phyloP scores from a whole-genome alignment of 129 eudicot species.

The Deinandra increscens region DNA sequence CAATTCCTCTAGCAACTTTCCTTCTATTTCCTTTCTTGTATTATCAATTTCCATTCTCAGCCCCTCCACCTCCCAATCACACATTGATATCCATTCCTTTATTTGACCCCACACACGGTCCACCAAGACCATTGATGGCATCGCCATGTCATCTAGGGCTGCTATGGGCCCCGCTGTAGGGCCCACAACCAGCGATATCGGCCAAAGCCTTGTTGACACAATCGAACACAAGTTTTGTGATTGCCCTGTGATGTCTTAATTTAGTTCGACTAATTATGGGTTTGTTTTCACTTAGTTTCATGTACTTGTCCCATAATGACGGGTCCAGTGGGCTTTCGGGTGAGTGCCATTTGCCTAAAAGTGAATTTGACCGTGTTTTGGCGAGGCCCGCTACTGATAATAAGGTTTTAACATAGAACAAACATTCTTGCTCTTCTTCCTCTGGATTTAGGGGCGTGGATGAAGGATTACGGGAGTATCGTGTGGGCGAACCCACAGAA shows the following conservation, averaged over 20 bases:
- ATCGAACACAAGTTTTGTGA: conserved; percentile 73
- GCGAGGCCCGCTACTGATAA: conserved; percentile 60
- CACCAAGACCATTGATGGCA: conserved; percentile 29
- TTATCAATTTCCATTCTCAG: conserved; percentile 50
- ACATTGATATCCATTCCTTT: conserved; percentile 55
- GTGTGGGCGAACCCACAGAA: conserved; percentile 48
- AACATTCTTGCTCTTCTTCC: conserved; percentile 64
- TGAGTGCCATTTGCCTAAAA: conserved; percentile 68
- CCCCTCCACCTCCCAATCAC: conserved; percentile 38
- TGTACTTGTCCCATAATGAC: conserved; percentile 55
- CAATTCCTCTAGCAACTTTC: conserved; percentile 72
- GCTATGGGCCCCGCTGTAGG: conserved; percentile 21
- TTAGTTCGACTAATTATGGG: conserved; percentile 44
- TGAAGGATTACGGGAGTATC: conserved; percentile 35
- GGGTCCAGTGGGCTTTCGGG: conserved; percentile 88
- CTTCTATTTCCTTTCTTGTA: conserved; percentile 68
- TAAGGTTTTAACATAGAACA: conserved; percentile 53
- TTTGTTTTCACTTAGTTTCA: conserved; percentile 47
- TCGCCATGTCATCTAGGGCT: conserved; percentile 19
- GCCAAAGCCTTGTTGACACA: conserved; percentile 60
- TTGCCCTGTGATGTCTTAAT: conserved; percentile 54
- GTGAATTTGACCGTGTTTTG: conserved; percentile 36
- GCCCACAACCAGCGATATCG: conserved; percentile 47
- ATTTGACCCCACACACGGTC: conserved; percentile 68
- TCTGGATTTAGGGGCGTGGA: conserved; percentile 34